Percentiles rank a stretch among this genome's conserved stretches.
Conservation (phyloP, 768 basidiomycete species). For the Boletus sp. region DNA sequence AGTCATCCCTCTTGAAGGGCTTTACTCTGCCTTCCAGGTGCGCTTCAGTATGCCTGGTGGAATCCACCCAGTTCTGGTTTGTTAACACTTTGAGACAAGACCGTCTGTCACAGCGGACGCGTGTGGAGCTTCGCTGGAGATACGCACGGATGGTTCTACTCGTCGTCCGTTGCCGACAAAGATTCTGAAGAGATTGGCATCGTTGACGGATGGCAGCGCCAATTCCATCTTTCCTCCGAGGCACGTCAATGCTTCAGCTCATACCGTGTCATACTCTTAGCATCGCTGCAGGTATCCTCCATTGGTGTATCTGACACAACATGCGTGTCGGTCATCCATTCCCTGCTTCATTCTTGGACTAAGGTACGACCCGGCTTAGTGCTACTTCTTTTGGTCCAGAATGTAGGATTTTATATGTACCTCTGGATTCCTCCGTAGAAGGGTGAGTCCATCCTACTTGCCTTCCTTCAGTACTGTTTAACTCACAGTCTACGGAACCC, state of each 20-base stretch:
- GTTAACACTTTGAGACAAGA: constrained; percentile 23
- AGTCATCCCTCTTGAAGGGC: constrained; percentile 27
- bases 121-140: constrained; percentile 49
- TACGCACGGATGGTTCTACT: constrained; percentile 50
- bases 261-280: neutral
- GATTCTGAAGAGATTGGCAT: neutral
- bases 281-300: constrained; percentile 44
- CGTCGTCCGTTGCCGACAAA: constrained; percentile 24
- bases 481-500: neutral
- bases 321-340: constrained; percentile 44
- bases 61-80: neutral
- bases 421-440: constrained; percentile 41
- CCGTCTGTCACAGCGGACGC: constrained; percentile 32
- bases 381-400: constrained; percentile 57
- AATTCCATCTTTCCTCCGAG: constrained; percentile 38
- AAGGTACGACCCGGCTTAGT: constrained; percentile 34
- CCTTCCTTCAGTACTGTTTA: neutral
- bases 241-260: constrained; percentile 2
- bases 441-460: constrained; percentile 36
- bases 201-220: constrained; percentile 38
- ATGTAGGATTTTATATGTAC: constrained; percentile 42
- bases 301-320: constrained; percentile 45
- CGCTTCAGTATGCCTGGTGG: constrained; percentile 9
- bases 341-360: neutral
- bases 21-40: constrained; percentile 50